Evolutionary conservation across 371 early-diverging fungal genomes (phyloP).

Genomic region (Mortierella sp.): DNA sequence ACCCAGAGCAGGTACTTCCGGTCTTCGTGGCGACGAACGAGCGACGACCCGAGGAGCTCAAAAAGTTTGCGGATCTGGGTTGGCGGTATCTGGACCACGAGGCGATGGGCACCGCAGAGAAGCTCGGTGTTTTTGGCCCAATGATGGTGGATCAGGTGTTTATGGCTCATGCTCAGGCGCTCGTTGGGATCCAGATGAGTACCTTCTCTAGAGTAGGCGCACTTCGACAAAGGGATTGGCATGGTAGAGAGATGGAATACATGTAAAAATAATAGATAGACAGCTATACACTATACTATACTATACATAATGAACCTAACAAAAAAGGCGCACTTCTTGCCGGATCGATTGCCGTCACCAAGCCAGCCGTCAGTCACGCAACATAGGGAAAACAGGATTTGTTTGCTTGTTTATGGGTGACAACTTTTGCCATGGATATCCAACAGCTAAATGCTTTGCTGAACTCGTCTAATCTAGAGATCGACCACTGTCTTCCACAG

Average conservation of each 20-base stretch:
- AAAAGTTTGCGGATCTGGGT: conserved; percentile 49
- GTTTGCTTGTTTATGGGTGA: too few relatives aligned
- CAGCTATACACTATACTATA: background rate
- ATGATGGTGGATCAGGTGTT: conserved; percentile 54
- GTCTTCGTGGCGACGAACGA: conserved; percentile 55
- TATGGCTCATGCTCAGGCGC: conserved; percentile 45
- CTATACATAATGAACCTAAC: too few relatives aligned
- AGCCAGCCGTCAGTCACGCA: too few relatives aligned
- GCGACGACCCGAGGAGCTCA: conserved; percentile 40
- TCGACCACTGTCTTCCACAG: conserved; percentile 80
- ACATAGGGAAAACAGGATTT: too few relatives aligned
- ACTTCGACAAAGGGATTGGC: conserved; percentile 44
- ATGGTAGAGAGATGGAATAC: conserved; percentile 34
- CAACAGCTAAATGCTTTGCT: too few relatives aligned
- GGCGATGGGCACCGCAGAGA: conserved; percentile 44
- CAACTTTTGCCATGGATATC: conserved; percentile 2
- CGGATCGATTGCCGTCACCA: too few relatives aligned
- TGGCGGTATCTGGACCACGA: conserved; percentile 46
- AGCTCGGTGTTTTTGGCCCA: conserved; percentile 42
- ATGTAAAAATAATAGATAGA: conserved; percentile 26
- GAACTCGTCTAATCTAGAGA: conserved; percentile 12
- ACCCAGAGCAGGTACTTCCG: conserved; percentile 30
- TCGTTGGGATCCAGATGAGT: conserved; percentile 54
- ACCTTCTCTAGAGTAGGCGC: conserved; percentile 53
- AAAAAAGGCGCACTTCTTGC: too few relatives aligned